Conservation (phyloP, 176 grass and related monocot species). For the Chrysopogon serrulatus region DNA sequence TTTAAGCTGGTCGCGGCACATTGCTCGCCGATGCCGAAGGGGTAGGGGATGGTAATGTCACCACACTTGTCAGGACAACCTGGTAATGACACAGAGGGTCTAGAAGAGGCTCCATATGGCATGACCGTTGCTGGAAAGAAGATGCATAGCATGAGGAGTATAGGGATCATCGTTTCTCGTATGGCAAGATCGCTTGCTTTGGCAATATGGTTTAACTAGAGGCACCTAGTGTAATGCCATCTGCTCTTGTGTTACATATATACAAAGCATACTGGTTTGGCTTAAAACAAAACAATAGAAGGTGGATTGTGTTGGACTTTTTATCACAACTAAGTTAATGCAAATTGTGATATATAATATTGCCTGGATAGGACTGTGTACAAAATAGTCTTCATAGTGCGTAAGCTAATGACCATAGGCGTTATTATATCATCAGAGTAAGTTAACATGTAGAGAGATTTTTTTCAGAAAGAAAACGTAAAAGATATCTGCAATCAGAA, state of each 20-base stretch:
- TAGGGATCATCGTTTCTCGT: neutral
- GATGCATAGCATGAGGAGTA: neutral
- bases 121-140: neutral
- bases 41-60: slow-evolving; percentile 15
- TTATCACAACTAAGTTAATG: neutral
- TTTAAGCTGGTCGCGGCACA: neutral
- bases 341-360: neutral
- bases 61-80: slow-evolving; percentile 28
- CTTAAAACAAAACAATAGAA: neutral
- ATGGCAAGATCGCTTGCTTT: neutral
- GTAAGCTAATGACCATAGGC: neutral
- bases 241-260: neutral
- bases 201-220: neutral
- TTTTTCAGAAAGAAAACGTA: neutral
- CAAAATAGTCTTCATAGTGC: neutral
- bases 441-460: neutral
- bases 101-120: neutral
- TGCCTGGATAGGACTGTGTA: neutral
- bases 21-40: slow-evolving; percentile 1
- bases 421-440: neutral
- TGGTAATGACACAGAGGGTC: neutral
- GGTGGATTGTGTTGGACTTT: neutral
- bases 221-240: neutral
- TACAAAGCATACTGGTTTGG: neutral
- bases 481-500: too few species aligned